These are phyloP conservation scores for Oenanthe javanica DNA, from an alignment of 140 eudicot genomes.

Conservation along the genomic window DNA sequence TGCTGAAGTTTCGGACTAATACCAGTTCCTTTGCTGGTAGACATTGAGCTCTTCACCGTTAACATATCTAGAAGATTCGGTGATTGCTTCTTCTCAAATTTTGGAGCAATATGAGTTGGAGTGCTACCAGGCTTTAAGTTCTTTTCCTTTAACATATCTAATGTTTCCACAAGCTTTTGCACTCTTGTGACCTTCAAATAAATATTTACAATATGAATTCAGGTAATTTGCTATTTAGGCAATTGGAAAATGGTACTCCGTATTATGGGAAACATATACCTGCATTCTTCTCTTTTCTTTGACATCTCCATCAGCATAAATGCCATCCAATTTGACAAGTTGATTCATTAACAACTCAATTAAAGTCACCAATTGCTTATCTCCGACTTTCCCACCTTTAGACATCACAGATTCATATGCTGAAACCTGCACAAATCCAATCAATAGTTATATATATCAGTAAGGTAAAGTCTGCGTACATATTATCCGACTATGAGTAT, in stretches of 20 bases:
- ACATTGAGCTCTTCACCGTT: conserved; percentile 45
- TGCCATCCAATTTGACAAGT: conserved; percentile 57
- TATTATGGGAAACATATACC: conserved; percentile 27
- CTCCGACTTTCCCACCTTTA: conserved; percentile 77
- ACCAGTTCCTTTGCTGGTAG: conserved; percentile 29
- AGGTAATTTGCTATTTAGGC: background rate
- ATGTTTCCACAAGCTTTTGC: conserved; percentile 73
- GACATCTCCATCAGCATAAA: conserved; percentile 69
- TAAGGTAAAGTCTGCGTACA: background rate
- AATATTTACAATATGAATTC: background rate
- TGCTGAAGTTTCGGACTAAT: background rate
- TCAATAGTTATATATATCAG: background rate
- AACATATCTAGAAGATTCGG: conserved; percentile 38
- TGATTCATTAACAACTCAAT: conserved; percentile 60
- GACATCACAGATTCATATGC: conserved; percentile 60
- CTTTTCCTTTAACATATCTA: conserved; percentile 61
- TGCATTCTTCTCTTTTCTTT: conserved; percentile 69
- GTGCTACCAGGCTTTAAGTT: conserved; percentile 36
- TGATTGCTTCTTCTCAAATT: background rate
- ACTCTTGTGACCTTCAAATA: conserved; percentile 58
- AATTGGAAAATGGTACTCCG: background rate
- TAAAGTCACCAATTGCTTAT: conserved; percentile 48
- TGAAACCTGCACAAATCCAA: conserved; percentile 47
- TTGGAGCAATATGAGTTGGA: conserved; percentile 14
- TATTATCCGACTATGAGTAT: background rate